phyloP scores from a whole-genome alignment of 2,329 filamentous ascomycete species.

The Proliferodiscus dingleyae region DNA sequence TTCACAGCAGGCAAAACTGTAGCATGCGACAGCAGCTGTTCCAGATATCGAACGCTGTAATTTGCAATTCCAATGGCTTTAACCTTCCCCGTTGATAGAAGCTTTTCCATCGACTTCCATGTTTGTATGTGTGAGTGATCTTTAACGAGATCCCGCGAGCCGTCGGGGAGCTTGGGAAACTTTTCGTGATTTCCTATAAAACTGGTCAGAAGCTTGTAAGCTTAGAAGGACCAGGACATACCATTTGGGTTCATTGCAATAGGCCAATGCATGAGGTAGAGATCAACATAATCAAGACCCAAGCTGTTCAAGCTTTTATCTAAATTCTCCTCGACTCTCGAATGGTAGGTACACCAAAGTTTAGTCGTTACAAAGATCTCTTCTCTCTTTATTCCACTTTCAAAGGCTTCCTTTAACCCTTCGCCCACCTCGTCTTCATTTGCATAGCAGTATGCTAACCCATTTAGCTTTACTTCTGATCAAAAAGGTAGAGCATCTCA shows the following conservation, averaged over 20 bases:
- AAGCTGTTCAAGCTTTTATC: conserved; percentile 69
- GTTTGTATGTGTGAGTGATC: conserved; percentile 68
- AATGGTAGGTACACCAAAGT: conserved; percentile 70
- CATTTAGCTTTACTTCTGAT: conserved; percentile 32
- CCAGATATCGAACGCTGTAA: conserved; percentile 32
- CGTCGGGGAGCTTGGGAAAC: conserved; percentile 71
- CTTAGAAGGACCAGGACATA: conserved; percentile 22
- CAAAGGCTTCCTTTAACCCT: conserved; percentile 66
- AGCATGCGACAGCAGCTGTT: conserved; percentile 36
- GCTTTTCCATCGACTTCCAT: conserved; percentile 71
- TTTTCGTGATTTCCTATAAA: conserved; percentile 58
- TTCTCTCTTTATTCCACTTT: conserved; percentile 57
- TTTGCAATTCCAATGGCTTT: conserved; percentile 43
- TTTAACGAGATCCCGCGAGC: conserved; percentile 50
- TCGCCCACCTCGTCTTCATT: conserved; percentile 81
- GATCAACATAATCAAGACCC: conserved; percentile 75
- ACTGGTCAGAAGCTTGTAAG: conserved; percentile 2
- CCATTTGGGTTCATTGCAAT: conserved; percentile 74
- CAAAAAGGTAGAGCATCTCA: background rate
- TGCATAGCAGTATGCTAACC: conserved; percentile 66
- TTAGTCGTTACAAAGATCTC: conserved; percentile 65
- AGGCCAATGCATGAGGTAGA: conserved; percentile 82
- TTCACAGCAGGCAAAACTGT: conserved; percentile 49
- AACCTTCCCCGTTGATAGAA: conserved; percentile 55
- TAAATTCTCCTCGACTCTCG: conserved; percentile 62